Evolutionary conservation across 345 rosid genomes (phyloP).

Genomic region (Angophora floribunda): DNA sequence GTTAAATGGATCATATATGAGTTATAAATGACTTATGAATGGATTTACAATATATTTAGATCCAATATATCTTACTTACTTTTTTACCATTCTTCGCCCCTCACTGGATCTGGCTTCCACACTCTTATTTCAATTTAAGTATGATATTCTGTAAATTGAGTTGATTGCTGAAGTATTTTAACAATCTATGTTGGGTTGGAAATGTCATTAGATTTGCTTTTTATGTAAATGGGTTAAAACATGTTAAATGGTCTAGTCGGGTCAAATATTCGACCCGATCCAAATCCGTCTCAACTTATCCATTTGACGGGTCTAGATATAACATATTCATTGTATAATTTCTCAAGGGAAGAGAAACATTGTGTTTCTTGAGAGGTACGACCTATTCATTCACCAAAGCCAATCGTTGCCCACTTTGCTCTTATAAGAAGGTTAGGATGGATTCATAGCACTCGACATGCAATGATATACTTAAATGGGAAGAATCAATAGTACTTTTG

Average conservation of each 20-base stretch:
- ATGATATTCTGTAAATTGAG: not conserved
- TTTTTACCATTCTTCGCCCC: not conserved
- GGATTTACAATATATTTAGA: not conserved
- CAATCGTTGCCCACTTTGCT: not conserved
- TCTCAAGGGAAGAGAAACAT: not conserved
- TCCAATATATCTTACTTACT: not conserved
- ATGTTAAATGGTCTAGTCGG: not conserved
- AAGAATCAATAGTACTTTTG: not conserved
- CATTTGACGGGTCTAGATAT: not conserved
- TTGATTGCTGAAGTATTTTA: fast-evolving
- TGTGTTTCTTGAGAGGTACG: not conserved
- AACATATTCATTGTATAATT: not conserved
- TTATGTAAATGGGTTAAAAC: not conserved
- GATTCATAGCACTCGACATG: not conserved
- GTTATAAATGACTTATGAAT: not conserved
- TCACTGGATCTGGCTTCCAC: not conserved
- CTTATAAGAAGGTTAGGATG: not conserved
- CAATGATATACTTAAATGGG: not conserved
- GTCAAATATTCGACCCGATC: not conserved
- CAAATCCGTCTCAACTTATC: not conserved
- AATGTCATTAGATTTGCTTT: not conserved
- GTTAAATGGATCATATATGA: not conserved
- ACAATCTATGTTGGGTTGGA: not conserved
- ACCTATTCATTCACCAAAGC: not conserved
- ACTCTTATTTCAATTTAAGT: not conserved